Evolutionary conservation across 108 stramenopile species (phyloP), one percentile per base, ranked within the genome.

Genomic region (Fragilaria crotonensis): DNA sequence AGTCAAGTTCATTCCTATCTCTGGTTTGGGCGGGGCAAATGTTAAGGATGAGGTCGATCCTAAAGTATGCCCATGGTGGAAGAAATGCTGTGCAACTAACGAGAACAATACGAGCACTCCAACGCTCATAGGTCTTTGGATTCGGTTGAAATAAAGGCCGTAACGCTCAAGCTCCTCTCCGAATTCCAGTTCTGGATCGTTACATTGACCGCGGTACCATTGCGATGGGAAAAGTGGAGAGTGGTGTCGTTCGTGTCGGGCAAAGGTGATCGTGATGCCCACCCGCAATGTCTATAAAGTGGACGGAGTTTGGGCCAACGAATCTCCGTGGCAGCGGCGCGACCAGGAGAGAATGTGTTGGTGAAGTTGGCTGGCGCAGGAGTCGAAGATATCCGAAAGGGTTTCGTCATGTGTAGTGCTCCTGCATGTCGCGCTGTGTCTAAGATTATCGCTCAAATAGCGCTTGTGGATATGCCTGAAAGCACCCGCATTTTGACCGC

Each of bases 311-410:
- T 95, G 76, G 79, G 86, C 91, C 31, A 95, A 96, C 60, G 98
- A 99, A 62, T 77, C 77, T 49, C 86, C 93, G 80, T 93, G n/a
- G 52, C 82, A 3, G 71, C 66, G 45, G 94, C 97, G 18, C 83
- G 94, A 71, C 97, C 98, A 14, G 98, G 98, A n/a, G 98, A 99
- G 63, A 99, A 98, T 76, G 91, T 99, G 23, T 75, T 92, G 17
- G 58, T 98, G 41, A 97, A 97, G 70, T 63, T 99, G 11, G 83
- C 66, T 44, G 88, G 87, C 23, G 87, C 87, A 25, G 73, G 83
- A 33, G 69, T 96, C 52, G 95, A 94, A 54, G 96, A 98, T 61
- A 73, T 98, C 5, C 87, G 86, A 51, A 96, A 96, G 57, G 99
- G 99, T 47, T 98, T 87, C 73, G 96, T 99, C 27, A 77, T 99